These are phyloP conservation scores for Podospora comata DNA, from an alignment of 495 filamentous ascomycete genomes.

Conservation along the genomic window DNA sequence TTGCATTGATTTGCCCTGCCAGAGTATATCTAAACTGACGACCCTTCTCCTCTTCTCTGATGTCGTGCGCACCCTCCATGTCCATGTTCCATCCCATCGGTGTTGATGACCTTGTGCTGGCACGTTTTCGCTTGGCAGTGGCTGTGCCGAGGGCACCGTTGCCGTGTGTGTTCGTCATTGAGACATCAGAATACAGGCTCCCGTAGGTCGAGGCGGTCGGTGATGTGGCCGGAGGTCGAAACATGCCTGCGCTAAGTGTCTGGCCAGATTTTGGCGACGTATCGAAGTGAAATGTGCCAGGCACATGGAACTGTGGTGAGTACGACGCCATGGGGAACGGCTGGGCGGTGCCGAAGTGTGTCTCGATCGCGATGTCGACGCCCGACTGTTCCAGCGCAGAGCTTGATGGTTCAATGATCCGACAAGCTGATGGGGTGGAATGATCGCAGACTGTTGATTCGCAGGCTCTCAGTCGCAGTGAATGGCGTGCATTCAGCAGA, in stretches of 20 bases:
- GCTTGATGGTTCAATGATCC: not conserved
- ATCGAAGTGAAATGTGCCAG: constrained; percentile 51
- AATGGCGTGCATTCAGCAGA: not conserved
- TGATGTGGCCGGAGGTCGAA: constrained; percentile 62
- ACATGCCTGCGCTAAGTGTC: constrained; percentile 53
- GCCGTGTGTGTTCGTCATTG: constrained; percentile 28
- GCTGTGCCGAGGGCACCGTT: constrained; percentile 23
- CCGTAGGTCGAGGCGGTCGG: constrained; percentile 59
- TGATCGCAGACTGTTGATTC: too few relatives aligned
- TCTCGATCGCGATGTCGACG: constrained; percentile 6
- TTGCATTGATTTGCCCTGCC: constrained; percentile 60
- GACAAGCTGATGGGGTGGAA: not conserved
- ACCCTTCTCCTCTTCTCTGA: constrained; percentile 25
- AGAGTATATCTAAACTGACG: constrained; percentile 44
- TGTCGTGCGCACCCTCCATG: constrained; percentile 27
- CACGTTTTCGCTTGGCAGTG: constrained; percentile 42
- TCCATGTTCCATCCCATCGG: constrained; percentile 35
- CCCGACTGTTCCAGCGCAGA: constrained; percentile 3
- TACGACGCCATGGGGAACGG: constrained; percentile 39
- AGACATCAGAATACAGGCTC: constrained; percentile 46
- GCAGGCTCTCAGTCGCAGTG: not conserved
- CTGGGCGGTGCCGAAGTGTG: not conserved
- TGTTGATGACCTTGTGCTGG: constrained; percentile 34
- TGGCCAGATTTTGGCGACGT: constrained; percentile 38
- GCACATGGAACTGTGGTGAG: constrained; percentile 45